These are phyloP conservation scores for Microsporum ferrugineum DNA, from an alignment of 2,329 filamentous ascomycete genomes.

Conservation along the genomic window DNA sequence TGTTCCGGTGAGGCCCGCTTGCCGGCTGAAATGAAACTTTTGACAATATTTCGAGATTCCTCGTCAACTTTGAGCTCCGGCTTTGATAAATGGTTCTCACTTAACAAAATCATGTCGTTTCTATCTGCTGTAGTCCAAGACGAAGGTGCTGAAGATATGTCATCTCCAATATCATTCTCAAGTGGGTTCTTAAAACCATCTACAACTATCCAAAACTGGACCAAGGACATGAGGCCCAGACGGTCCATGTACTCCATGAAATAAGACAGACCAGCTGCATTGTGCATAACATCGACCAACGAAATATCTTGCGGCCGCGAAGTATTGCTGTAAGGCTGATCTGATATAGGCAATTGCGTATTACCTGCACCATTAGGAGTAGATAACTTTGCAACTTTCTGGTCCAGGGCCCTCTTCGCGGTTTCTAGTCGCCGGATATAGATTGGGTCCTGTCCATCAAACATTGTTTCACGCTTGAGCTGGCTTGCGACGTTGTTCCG, in stretches of 20 bases:
- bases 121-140: conserved; percentile 77
- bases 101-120: conserved; percentile 78
- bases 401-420: conserved; percentile 77
- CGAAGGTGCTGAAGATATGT: conserved; percentile 48
- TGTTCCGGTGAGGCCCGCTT: conserved; percentile 64
- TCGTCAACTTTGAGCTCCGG: conserved; percentile 68
- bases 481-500: conserved; percentile 88
- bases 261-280: conserved; percentile 83
- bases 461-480: conserved; percentile 67
- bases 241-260: conserved; percentile 99
- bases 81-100: conserved; percentile 75
- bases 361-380: conserved; percentile 45
- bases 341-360: background rate
- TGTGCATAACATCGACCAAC: conserved; percentile 74
- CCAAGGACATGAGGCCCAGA: conserved; percentile 69
- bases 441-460: conserved; percentile 69
- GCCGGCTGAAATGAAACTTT: conserved; percentile 67
- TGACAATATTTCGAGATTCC: conserved; percentile 57
- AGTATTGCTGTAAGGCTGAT: conserved; percentile 20
- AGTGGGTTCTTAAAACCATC: conserved; percentile 91
- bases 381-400: conserved; percentile 72
- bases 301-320: conserved; percentile 63
- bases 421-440: conserved; percentile 86
- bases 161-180: conserved; percentile 71
- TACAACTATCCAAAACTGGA: conserved; percentile 97